Evolutionary conservation across 192 early-diverging fungal species (phyloP).

Genomic region (Paraglomus brasilianum): DNA sequence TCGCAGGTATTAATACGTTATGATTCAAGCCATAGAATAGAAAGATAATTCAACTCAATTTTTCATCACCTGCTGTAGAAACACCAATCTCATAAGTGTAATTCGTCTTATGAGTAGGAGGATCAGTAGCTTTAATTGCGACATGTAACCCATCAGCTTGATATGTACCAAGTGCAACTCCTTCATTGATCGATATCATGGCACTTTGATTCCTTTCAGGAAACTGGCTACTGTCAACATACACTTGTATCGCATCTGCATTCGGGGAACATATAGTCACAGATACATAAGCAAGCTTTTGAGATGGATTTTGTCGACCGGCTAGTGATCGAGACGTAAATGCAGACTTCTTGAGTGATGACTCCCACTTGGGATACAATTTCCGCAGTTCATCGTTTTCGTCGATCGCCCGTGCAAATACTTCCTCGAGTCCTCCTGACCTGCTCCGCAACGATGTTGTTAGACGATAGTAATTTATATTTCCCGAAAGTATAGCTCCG

Average conservation of each 20-base stretch:
- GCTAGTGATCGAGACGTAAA: not conserved
- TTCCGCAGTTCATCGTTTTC: not conserved
- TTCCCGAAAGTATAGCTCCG: too few relatives aligned
- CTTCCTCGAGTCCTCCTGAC: not conserved
- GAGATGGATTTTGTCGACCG: not conserved
- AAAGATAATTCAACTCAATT: not conserved
- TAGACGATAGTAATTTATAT: too few relatives aligned
- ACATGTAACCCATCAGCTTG: not conserved
- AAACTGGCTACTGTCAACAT: not conserved
- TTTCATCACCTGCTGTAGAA: constrained; percentile 4
- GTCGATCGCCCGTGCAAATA: not conserved
- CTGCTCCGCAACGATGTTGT: too few relatives aligned
- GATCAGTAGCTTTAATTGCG: constrained; percentile 6
- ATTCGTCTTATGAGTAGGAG: not conserved
- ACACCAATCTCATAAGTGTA: constrained; percentile 22
- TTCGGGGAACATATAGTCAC: not conserved
- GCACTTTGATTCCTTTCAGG: not conserved
- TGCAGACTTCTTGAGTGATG: not conserved
- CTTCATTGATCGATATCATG: not conserved
- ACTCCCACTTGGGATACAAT: not conserved
- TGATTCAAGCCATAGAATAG: not conserved
- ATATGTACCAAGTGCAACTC: not conserved
- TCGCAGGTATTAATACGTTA: not conserved
- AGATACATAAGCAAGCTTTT: not conserved
- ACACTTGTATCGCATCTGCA: not conserved